These are phyloP conservation scores for Solanum okadae DNA, from an alignment of 257 asterid genomes.

Conservation along the genomic window DNA sequence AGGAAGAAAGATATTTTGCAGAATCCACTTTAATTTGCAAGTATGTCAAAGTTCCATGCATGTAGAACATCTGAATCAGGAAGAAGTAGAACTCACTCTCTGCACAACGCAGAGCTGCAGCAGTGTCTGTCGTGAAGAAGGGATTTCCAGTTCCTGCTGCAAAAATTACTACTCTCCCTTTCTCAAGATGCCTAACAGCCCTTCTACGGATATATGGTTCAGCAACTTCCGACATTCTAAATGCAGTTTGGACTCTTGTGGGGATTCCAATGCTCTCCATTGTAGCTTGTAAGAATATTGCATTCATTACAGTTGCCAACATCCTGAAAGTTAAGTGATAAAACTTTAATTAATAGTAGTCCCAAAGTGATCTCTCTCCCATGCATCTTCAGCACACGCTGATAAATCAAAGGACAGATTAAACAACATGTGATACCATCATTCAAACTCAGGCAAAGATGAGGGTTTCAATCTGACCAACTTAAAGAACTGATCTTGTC, in stretches of 20 bases:
- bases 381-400: not conserved
- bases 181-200: slow-evolving; percentile 94
- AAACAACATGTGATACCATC: not conserved
- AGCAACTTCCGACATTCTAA: slow-evolving; percentile 98
- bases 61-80: not conserved
- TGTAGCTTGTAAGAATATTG: slow-evolving; percentile 91
- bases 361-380: not conserved
- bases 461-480: not conserved
- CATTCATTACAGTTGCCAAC: slow-evolving; percentile 99
- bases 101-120: slow-evolving; percentile 93
- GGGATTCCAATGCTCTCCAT: slow-evolving; percentile 98
- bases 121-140: slow-evolving; percentile 99
- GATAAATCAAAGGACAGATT: not conserved
- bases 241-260: slow-evolving; percentile 97
- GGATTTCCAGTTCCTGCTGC: slow-evolving; percentile 99
- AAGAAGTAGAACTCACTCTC: slow-evolving; percentile 59
- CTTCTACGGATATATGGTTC: slow-evolving; percentile 94
- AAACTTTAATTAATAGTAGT: not conserved
- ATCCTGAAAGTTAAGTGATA: slow-evolving; percentile 41
- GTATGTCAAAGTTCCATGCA: not conserved
- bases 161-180: slow-evolving; percentile 94
- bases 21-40: not conserved
- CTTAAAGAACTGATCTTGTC: not conserved
- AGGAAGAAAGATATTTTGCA: not conserved
- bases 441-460: not conserved